Conservation (phyloP, 2,329 filamentous ascomycete species). For the Pseudogymnoascus sp. region DNA sequence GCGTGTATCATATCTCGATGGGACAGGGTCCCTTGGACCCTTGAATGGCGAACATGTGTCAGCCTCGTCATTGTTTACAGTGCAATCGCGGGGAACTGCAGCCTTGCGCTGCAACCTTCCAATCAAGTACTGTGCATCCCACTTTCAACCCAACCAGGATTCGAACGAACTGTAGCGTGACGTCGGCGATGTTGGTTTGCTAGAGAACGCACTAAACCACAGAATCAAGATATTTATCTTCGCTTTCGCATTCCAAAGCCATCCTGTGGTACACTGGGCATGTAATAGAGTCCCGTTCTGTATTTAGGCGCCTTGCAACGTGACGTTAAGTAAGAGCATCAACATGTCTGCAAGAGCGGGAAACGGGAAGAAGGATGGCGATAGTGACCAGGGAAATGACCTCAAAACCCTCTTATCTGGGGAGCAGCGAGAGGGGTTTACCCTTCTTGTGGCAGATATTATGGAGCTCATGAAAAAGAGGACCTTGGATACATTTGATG, state of each 20-base stretch:
- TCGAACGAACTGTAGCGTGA: neutral
- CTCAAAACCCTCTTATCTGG: conserved; percentile 24
- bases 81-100: neutral
- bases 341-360: neutral
- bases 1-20: neutral
- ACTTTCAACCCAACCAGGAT: neutral
- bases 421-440: conserved; percentile 37
- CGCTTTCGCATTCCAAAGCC: neutral
- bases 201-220: neutral
- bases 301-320: neutral
- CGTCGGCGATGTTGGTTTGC: neutral
- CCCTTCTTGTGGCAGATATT: conserved; percentile 44
- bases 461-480: conserved; percentile 49
- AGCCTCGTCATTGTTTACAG: conserved; percentile 5
- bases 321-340: neutral
- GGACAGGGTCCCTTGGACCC: conserved; percentile 17
- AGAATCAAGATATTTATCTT: neutral
- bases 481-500: conserved; percentile 46
- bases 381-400: conserved; percentile 21
- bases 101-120: neutral
- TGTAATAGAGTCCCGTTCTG: neutral
- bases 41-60: conserved; percentile 11
- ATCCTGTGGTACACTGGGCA: neutral
- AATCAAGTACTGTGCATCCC: neutral
- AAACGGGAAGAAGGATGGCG: neutral